Percentiles rank a stretch among this genome's conserved stretches.
These are phyloP conservation scores for Escallonia herrerae DNA, from an alignment of 129 eudicot genomes.

Conservation along the genomic window DNA sequence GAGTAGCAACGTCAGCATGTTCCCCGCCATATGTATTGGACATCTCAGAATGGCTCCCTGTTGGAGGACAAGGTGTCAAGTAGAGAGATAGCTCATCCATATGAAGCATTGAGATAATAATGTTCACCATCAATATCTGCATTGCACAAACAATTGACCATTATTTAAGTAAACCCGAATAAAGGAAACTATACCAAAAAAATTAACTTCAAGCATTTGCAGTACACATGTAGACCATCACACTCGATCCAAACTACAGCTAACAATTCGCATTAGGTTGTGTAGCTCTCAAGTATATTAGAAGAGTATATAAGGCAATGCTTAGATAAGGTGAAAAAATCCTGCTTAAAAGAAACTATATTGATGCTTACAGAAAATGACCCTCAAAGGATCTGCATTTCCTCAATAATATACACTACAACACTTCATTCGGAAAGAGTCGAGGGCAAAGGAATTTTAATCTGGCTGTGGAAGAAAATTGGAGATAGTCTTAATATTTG, in stretches of 20 bases:
- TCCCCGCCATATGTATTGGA: slow-evolving; percentile 18
- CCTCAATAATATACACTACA: too few species aligned
- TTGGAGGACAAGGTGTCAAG: slow-evolving; percentile 34
- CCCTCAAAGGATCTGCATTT: too few species aligned
- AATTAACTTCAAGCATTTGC: neutral
- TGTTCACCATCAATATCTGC: slow-evolving; percentile 94
- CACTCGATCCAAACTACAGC: neutral
- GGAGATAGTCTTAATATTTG: too few species aligned
- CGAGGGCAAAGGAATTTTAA: too few species aligned
- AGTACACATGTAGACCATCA: neutral
- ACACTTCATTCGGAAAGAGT: too few species aligned
- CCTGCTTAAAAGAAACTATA: too few species aligned
- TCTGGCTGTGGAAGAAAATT: too few species aligned
- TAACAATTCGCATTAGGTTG: neutral
- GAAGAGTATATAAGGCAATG: too few species aligned
- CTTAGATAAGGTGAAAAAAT: too few species aligned
- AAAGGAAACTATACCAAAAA: neutral
- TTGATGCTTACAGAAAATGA: too few species aligned
- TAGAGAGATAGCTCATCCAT: slow-evolving; percentile 63
- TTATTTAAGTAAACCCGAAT: neutral
- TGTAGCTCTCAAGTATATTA: too few species aligned
- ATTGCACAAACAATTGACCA: slow-evolving; percentile 13
- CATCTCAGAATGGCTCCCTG: slow-evolving; percentile 24
- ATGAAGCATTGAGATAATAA: slow-evolving; percentile 76
- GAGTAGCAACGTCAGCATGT: slow-evolving; percentile 33